Conservation (phyloP, 31 red algal species). For the Asparagopsis taxiformis region DNA sequence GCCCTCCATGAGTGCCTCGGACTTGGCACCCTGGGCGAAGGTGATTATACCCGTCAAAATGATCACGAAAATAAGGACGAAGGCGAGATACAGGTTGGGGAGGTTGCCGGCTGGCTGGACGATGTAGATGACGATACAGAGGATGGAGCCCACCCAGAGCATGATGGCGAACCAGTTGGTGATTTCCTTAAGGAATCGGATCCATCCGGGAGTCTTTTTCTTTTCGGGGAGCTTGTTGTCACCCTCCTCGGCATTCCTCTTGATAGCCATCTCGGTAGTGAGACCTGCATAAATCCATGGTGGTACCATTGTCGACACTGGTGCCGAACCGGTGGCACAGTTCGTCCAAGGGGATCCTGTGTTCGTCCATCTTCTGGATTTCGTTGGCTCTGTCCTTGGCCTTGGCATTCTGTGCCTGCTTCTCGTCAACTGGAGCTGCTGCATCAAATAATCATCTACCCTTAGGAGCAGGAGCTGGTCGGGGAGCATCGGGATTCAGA, state of each 20-base stretch:
- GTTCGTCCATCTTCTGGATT: conserved; percentile 90
- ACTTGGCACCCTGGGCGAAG: conserved; percentile 85
- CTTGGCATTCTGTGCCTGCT: conserved; percentile 54
- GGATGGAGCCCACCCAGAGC: conserved; percentile 61
- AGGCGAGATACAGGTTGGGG: conserved; percentile 73
- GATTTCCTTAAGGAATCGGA: too few relatives aligned
- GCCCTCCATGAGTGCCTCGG: conserved; percentile 84
- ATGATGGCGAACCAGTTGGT: conserved; percentile 80
- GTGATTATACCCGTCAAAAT: conserved; percentile 75
- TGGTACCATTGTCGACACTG: too few relatives aligned
- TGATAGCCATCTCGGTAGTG: too few relatives aligned
- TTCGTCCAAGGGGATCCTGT: conserved; percentile 72
- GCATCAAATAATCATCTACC: too few relatives aligned
- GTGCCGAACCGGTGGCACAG: conserved; percentile 43
- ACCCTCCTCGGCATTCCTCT: too few relatives aligned
- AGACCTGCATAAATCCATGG: too few relatives aligned
- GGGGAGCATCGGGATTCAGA: too few relatives aligned
- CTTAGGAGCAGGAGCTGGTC: too few relatives aligned
- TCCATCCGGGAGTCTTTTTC: too few relatives aligned
- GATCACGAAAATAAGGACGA: conserved; percentile 63
- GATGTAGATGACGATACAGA: conserved; percentile 71
- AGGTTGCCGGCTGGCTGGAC: conserved; percentile 40
- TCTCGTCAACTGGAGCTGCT: conserved; percentile 50
- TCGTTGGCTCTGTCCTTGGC: conserved; percentile 28
- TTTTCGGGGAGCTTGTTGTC: too few relatives aligned